These are phyloP conservation scores for Harringtonia aguacate DNA, from an alignment of 2,329 filamentous ascomycete genomes.

Conservation along the genomic window DNA sequence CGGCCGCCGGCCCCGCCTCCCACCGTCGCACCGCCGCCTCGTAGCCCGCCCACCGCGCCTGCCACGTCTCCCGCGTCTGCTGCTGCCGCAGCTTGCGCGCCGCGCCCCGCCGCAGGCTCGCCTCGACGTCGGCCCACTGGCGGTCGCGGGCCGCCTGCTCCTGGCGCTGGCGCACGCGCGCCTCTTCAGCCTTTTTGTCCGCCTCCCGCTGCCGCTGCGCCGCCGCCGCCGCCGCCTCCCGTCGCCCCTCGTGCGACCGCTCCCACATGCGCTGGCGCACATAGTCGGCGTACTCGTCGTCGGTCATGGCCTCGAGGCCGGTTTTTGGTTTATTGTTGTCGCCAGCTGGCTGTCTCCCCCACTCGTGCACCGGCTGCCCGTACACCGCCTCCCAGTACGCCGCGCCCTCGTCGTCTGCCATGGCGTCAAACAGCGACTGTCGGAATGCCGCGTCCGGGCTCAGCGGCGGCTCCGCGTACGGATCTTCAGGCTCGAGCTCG, in stretches of 20 bases:
- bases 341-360: slow-evolving; percentile 18
- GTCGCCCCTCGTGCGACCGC: slow-evolving; percentile 73
- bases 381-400: slow-evolving; percentile 96
- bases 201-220: slow-evolving; percentile 32
- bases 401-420: slow-evolving; percentile 93
- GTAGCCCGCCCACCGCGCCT: slow-evolving; percentile 56
- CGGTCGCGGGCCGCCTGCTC: slow-evolving; percentile 20
- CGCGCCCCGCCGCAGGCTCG: slow-evolving; percentile 55
- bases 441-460: slow-evolving; percentile 72
- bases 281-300: slow-evolving; percentile 82
- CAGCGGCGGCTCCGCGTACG: slow-evolving; percentile 35
- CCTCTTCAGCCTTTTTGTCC: not conserved
- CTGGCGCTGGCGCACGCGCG: slow-evolving; percentile 25
- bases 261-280: slow-evolving; percentile 93
- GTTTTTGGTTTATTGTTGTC: slow-evolving; percentile 22
- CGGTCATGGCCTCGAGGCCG: slow-evolving; percentile 73
- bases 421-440: slow-evolving; percentile 90
- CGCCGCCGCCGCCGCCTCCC: slow-evolving; percentile 58
- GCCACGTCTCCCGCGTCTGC: slow-evolving; percentile 41
- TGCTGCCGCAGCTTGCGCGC: slow-evolving; percentile 49
- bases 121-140: slow-evolving; percentile 47
- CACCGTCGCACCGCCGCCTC: slow-evolving; percentile 47
- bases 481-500: slow-evolving; percentile 20
- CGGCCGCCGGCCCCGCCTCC: slow-evolving; percentile 24
- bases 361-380: slow-evolving; percentile 72